These are phyloP conservation scores for Apiospora pterosperma DNA, from an alignment of 2,329 filamentous ascomycete species.

Conservation along the genomic window DNA sequence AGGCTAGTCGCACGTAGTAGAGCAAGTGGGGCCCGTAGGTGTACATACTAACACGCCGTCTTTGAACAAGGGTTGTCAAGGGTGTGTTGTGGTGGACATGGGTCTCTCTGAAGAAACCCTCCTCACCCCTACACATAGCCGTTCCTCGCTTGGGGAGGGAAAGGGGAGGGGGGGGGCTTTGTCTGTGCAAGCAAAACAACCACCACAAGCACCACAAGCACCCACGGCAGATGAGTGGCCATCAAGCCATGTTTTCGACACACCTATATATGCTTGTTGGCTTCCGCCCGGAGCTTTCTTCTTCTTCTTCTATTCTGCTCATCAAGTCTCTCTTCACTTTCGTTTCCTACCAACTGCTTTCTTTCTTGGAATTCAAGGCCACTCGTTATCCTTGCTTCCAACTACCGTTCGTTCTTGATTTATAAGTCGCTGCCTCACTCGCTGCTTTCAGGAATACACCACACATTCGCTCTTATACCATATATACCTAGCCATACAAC, in stretches of 20 bases:
- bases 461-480: constrained; percentile 12
- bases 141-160: background rate
- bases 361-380: constrained; percentile 44
- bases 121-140: background rate
- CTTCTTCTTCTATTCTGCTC: constrained; percentile 14
- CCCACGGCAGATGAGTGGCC: background rate
- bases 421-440: constrained; percentile 15
- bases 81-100: background rate
- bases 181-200: background rate
- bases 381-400: constrained; percentile 51
- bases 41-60: background rate
- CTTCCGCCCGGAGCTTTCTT: constrained; percentile 10
- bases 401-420: constrained; percentile 28
- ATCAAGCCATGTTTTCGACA: background rate
- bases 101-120: background rate
- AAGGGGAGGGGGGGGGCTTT: background rate
- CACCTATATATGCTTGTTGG: constrained; percentile 24
- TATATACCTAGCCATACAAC: background rate
- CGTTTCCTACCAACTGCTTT: constrained; percentile 25
- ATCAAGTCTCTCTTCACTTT: constrained; percentile 21
- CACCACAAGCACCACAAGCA: background rate
- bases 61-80: background rate
- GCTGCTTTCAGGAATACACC: constrained; percentile 10
- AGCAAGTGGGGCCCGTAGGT: background rate
- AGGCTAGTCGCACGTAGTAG: background rate